Conservation (phyloP, 1,139 yeast species). For the Candida frijolesensis region DNA sequence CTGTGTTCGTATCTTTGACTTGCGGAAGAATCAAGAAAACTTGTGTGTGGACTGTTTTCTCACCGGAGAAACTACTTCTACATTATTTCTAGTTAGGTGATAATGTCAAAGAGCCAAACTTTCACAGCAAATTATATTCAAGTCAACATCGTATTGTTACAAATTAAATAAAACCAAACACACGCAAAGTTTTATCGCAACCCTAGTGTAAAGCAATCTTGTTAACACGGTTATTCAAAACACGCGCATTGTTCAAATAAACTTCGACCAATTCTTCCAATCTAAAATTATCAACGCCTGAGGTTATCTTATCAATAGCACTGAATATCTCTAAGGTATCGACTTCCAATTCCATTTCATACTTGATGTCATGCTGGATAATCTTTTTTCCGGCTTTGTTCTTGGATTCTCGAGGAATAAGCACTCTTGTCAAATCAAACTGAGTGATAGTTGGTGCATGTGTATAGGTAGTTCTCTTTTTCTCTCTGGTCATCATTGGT, state of each 20-base stretch:
- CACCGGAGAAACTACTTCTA: too few species aligned
- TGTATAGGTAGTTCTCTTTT: conserved; percentile 63
- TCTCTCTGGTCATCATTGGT: conserved; percentile 59
- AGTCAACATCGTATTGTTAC: neutral
- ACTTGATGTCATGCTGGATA: conserved; percentile 41
- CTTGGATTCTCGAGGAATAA: conserved; percentile 47
- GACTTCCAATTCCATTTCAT: conserved; percentile 74
- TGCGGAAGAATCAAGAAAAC: too few species aligned
- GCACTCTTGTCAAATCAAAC: conserved; percentile 69
- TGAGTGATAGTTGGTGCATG: conserved; percentile 71
- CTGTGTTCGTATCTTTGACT: too few species aligned
- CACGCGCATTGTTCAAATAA: conserved; percentile 65
- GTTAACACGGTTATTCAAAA: conserved; percentile 1
- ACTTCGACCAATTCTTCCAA: conserved; percentile 74
- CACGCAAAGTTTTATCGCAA: neutral
- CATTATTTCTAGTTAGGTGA: too few species aligned
- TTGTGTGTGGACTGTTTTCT: too few species aligned
- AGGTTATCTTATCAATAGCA: conserved; percentile 57
- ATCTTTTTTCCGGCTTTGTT: conserved; percentile 43
- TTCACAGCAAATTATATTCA: too few species aligned
- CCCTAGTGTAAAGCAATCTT: neutral
- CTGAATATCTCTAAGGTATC: conserved; percentile 63
- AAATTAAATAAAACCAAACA: neutral
- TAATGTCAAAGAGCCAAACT: too few species aligned
- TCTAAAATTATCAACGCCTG: conserved; percentile 57